These are phyloP conservation scores for Cryptococcus sp. DNA, from an alignment of 1,284 basidiomycete genomes.

Conservation along the genomic window DNA sequence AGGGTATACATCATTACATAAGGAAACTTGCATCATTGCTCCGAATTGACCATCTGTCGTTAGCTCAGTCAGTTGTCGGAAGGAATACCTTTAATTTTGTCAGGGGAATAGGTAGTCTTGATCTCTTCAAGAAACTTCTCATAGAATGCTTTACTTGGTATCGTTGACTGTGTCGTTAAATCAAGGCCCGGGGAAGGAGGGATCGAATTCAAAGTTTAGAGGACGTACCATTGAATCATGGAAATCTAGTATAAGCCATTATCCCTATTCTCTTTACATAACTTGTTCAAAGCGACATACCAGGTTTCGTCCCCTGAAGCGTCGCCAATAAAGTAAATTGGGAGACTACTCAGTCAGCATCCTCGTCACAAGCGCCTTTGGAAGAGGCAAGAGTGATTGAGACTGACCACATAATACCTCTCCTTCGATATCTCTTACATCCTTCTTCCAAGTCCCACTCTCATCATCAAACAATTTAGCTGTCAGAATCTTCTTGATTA, in stretches of 20 bases:
- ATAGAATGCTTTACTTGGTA: conserved; percentile 67
- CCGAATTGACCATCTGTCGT: conserved; percentile 77
- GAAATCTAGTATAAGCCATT: conserved; percentile 58
- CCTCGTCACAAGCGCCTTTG: not conserved
- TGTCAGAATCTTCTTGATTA: conserved; percentile 74
- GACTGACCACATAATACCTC: conserved; percentile 69
- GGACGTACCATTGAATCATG: conserved; percentile 75
- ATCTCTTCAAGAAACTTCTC: conserved; percentile 65
- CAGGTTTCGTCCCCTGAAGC: conserved; percentile 76
- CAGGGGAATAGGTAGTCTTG: conserved; percentile 60
- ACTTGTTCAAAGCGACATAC: conserved; percentile 11
- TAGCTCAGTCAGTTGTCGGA: not conserved
- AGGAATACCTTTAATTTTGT: conserved; percentile 68
- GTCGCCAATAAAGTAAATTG: conserved; percentile 88
- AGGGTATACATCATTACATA: conserved; percentile 71
- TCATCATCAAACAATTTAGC: conserved; percentile 67
- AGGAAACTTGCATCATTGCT: conserved; percentile 84
- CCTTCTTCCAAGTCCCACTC: conserved; percentile 62
- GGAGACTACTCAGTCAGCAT: no score
- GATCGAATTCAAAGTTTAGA: not conserved
- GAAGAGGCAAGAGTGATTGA: not conserved
- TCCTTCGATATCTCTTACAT: conserved; percentile 74
- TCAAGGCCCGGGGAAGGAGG: not conserved
- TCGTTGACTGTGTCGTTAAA: conserved; percentile 56
- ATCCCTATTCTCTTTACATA: no score